Conservation (phyloP, 345 rosid species). For the Streptanthus diversifolius region DNA sequence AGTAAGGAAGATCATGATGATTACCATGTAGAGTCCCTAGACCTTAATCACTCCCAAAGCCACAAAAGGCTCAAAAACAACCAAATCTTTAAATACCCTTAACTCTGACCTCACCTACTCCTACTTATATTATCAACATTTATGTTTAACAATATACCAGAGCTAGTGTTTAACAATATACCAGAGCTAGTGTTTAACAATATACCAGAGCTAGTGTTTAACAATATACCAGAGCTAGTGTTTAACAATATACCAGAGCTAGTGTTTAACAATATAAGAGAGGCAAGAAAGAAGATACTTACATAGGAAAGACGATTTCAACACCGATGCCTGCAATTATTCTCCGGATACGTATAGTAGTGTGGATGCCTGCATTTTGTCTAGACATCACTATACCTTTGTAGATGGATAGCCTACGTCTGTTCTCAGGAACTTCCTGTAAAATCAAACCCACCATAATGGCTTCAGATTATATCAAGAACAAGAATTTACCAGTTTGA, state of each 20-base stretch:
- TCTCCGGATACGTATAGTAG: slow-evolving; percentile 77
- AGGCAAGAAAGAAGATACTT: background rate
- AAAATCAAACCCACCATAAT: slow-evolving; percentile 23
- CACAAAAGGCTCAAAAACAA: background rate
- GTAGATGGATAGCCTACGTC: slow-evolving; percentile 71
- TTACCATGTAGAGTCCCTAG: background rate
- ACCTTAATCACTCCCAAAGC: background rate
- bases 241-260: background rate
- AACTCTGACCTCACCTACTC: background rate
- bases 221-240: background rate
- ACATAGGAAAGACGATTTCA: slow-evolving; percentile 79
- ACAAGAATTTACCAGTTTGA: slow-evolving; percentile 57
- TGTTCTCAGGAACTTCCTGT: slow-evolving; percentile 78
- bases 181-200: too few relatives aligned
- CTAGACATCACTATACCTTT: slow-evolving; percentile 82
- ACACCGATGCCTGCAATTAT: slow-evolving; percentile 76
- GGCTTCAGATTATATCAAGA: slow-evolving; percentile 2
- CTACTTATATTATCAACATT: background rate
- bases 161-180: background rate
- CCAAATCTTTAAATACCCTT: background rate
- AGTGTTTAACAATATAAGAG: background rate
- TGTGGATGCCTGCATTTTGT: slow-evolving; percentile 89
- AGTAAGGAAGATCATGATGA: background rate
- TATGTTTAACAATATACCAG: background rate
- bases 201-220: background rate